Base-by-base conservation (phyloP, 2,329 filamentous ascomycete species). In the Pseudogymnoascus sp. region DNA sequence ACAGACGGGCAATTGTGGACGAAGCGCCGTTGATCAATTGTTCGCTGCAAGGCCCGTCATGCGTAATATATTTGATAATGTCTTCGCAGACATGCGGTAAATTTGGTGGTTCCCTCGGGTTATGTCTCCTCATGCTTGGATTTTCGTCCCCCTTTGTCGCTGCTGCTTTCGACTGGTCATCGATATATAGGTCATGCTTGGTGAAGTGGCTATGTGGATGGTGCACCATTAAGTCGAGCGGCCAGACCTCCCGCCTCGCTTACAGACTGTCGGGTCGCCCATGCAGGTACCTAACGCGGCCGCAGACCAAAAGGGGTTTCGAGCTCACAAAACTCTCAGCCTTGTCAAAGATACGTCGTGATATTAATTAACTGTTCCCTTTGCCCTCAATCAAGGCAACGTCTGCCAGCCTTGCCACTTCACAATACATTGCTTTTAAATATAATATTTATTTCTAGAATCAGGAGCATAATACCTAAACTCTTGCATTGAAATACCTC, bases 211-310 rank as follows among this genome's bases (percentile, higher is more conserved):
- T 57, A 57, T 57, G 50, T 13, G 50, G 50, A 57, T 21, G 50
- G 50, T 35, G 50, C 17, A 33, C 50, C 17, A 57, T 33, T 10
- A 57, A 57, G 50, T 57, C 28, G 50, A 57, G 50, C 50, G 50
- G 50, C 50, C 50, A 57, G 50, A 57, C 50, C 50, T 33, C 50
- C 50, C 50, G 28, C 10, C 50, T 57, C 50, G 50, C 50, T 57
- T 57, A 57, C 50, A 57, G 50, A 21, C 28, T 57, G 50, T 57
- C 50, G 50, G 50, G 50, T 57, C 28, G 50, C 28, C 50, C 50
- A 57, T 57, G 50, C 50, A 57, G 50, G 50, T 57, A 57, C 50
- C 50, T 57, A 33, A 57, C 50, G 28, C 50, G 28, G 50, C n/a
- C 50, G 50, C 28, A 57, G 8, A 11, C 50, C 50, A 57, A 57